Base-by-base conservation (phyloP, 73 alveolate genomes). In the Blepharisma stoltei region DNA sequence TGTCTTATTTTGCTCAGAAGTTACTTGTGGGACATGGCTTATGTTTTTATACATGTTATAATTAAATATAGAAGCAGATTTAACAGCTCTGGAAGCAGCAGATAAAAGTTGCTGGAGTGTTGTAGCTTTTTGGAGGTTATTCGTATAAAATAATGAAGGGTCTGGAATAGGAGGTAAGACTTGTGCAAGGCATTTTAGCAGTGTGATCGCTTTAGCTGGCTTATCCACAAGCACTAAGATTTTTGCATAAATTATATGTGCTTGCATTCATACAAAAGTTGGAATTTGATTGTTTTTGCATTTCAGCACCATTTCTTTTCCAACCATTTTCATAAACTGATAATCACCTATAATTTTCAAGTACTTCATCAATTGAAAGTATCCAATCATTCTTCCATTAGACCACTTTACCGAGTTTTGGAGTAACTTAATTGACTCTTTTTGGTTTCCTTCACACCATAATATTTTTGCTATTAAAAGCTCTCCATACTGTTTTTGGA, bases 161-260 rank as follows among this genome's bases (percentile, higher is more conserved):
- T 60, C 14, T 9, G 73, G 73, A 20, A 60, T 20, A 25, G 18
- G n/a, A 8, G 73, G 73, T 2, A 60, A 5, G 49, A 60, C 73
- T 5, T 60, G 14, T 1, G 46, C 73, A 8, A 60, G 14, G 45
- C 73, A 60, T 25, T 60, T 60, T 25, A 60, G 23, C 2, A 60
- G 46, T 2, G 23, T 20, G 2, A 60, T 14, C 45, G 73, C 37
- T 25, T 60, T 60, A 18, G 14, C 73, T 9, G 73, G 73, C 23
- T 60, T 60, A 8, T 38, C 73, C 23, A 38, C 23, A 25, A 14
- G 45, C 18, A 38, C 45, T 38, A 60, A 60, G 5, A 38, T 9
- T 60, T 60, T 60, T 9, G 73, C 73, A 25, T 20, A 60, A n/a
- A n/a, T 14, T 0, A 60, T 60, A 25, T 60, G 73, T 14, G 46